Base-by-base conservation (phyloP, 352 stramenopile genomes). In the Globisporangium viniferum region DNA sequence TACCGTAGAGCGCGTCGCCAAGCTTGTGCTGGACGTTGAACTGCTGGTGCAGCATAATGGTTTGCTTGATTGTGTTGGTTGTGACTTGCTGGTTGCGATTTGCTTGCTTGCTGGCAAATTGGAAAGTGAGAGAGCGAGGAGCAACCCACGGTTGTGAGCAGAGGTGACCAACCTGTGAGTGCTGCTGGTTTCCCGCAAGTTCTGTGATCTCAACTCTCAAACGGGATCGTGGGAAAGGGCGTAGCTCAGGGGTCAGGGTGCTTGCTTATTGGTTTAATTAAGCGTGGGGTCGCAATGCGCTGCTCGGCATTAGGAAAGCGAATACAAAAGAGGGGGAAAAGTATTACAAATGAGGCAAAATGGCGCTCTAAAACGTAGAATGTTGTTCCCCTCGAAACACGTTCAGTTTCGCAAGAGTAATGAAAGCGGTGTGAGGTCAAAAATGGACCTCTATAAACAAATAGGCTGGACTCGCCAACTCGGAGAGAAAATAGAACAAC, bases 1-100 rank as follows among this genome's bases (percentile, higher is more conserved):
- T 62, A 12, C 79, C 77, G 59, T 75, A 84, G 20, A 85, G 58
- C 15, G 79, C 68, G 24, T 72, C 59, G n/a, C 66, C 67, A 36
- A 85, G 60, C 59, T 71, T 74, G 35, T 65, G 46, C 20, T 70
- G 66, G 24, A 77, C 46, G 41, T 68, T 68, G 61, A 68, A 77
- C 12, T 63, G 71, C 14, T 73, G 57, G 54, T 54, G 67, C 24
- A 76, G 9, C n/a, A 56, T 48, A 4, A 7, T 48, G 14, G 14
- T 14, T 41, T 41, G 7, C 10, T n/a, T 44, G 2, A 5, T 18
- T 44, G 36, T 44, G 14, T 15, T 31, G 29, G 29, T 46, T 46
- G 10, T 2, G 39, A 46, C 6, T 46, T 48, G 39, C 39, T 48
- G 36, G 36, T 46, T 46, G 10, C 4, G 39, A 46, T 20, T 46